A percentile compares a stretch with the other conserved stretches of the same genome.
phyloP scores from a whole-genome alignment of 805 yeast genomes.

The Saturnispora galanensis region DNA sequence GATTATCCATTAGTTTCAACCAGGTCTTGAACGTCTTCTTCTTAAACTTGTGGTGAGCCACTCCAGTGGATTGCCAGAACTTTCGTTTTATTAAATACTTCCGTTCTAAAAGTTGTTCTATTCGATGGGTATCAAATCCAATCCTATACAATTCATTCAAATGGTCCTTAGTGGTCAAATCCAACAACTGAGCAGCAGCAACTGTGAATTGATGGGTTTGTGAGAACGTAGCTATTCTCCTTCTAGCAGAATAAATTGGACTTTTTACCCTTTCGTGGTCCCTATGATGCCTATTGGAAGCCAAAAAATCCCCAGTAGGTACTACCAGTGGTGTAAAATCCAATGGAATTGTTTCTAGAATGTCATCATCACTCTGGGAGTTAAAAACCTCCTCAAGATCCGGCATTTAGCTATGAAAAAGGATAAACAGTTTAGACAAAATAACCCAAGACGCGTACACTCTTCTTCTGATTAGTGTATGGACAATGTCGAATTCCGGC shows the following conservation, averaged over 20 bases:
- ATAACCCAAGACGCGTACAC: neutral
- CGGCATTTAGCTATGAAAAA: neutral
- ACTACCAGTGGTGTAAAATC: neutral
- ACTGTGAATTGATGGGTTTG: slow-evolving; percentile 28
- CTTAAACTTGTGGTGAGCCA: slow-evolving; percentile 23
- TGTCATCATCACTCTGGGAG: slow-evolving; percentile 6
- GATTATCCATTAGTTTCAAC: slow-evolving; percentile 7
- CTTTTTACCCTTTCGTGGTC: too few relatives aligned
- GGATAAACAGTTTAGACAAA: neutral
- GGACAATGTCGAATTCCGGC: slow-evolving; percentile 5
- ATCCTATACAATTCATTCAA: slow-evolving; percentile 17
- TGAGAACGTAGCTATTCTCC: slow-evolving; percentile 20
- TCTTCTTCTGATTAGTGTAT: neutral
- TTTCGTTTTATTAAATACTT: slow-evolving; percentile 23
- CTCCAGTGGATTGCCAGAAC: slow-evolving; percentile 14
- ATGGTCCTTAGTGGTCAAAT: slow-evolving; percentile 18
- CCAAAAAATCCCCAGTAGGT: neutral
- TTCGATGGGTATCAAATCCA: slow-evolving; percentile 20
- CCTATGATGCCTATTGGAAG: too few relatives aligned
- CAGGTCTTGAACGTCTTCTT: slow-evolving; percentile 20
- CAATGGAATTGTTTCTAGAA: neutral
- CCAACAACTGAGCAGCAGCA: slow-evolving; percentile 26
- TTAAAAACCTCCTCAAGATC: slow-evolving; percentile 4
- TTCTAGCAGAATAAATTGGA: neutral
- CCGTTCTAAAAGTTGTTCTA: slow-evolving; percentile 22